Percentiles rank a stretch among this genome's conserved stretches.
Conservation (phyloP, 2,329 filamentous ascomycete species). For the Ophiognomonia clavigignenti-juglandacearum region DNA sequence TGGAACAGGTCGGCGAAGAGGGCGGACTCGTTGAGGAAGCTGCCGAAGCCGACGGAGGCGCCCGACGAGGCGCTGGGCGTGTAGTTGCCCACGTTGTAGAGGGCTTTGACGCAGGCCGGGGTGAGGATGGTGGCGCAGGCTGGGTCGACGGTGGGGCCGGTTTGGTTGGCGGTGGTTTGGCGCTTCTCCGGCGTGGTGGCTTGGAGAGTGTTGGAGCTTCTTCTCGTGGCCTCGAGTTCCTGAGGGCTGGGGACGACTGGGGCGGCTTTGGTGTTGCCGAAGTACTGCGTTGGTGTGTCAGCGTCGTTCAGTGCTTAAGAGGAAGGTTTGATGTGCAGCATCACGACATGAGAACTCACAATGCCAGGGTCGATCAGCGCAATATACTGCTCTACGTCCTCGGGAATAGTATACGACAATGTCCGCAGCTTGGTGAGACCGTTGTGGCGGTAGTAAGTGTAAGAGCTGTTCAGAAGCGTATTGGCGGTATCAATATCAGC, state of each 20-base stretch:
- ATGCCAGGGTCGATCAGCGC: neutral
- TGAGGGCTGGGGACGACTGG: neutral
- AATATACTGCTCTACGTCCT: neutral
- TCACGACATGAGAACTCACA: too few species aligned
- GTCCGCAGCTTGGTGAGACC: slow-evolving; percentile 10
- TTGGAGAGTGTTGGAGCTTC: neutral
- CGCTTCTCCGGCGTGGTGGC: neutral
- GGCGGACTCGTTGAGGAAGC: slow-evolving; percentile 42
- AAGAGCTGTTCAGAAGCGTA: slow-evolving; percentile 23
- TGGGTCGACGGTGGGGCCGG: slow-evolving; percentile 9
- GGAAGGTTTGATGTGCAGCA: too few species aligned
- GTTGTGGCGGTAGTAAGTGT: slow-evolving; percentile 20
- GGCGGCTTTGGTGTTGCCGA: neutral
- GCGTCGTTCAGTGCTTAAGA: too few species aligned
- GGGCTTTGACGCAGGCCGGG: slow-evolving; percentile 37
- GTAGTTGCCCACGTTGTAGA: slow-evolving; percentile 41
- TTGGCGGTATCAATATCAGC: slow-evolving; percentile 22
- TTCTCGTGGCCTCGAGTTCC: too few species aligned
- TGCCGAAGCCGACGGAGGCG: slow-evolving; percentile 39
- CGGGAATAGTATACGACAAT: neutral
- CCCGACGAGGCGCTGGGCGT: slow-evolving; percentile 34
- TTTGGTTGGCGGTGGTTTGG: neutral
- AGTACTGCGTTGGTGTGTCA: too few species aligned
- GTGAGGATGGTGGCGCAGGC: slow-evolving; percentile 30
- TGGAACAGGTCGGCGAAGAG: slow-evolving; percentile 16